Conservation (phyloP, 225 moss, liverwort and hornwort species). For the Rhytidiadelphus loreus region DNA sequence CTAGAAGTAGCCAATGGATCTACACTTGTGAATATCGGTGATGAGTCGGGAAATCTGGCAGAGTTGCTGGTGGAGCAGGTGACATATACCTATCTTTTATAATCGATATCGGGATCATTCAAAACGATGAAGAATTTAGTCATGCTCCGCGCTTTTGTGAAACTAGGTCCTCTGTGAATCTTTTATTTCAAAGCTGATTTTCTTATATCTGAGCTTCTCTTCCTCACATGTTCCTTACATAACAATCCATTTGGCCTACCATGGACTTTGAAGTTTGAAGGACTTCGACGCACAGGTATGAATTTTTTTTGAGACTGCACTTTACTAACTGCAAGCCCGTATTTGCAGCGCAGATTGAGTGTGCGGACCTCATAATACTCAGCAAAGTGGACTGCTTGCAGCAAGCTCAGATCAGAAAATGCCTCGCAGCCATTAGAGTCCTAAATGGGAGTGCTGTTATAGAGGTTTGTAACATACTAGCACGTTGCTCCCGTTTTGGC, state of each 20-base stretch:
- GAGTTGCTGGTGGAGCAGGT: slow-evolving; percentile 57
- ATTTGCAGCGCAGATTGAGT: slow-evolving; percentile 38
- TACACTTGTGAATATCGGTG: background rate
- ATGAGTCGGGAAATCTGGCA: slow-evolving; percentile 20
- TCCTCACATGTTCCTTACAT: background rate
- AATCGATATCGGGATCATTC: background rate
- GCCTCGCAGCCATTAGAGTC: slow-evolving; percentile 34
- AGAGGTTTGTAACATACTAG: slow-evolving; percentile 16
- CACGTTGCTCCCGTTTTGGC: background rate
- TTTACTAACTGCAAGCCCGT: slow-evolving; percentile 3
- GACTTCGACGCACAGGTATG: background rate
- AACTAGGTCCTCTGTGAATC: background rate
- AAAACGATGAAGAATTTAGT: background rate
- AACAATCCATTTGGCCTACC: background rate
- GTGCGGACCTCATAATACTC: slow-evolving; percentile 35
- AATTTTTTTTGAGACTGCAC: background rate
- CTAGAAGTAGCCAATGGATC: slow-evolving; percentile 27
- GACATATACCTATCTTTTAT: background rate
- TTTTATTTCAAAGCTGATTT: background rate
- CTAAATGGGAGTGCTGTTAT: slow-evolving; percentile 28
- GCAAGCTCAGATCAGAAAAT: slow-evolving; percentile 36
- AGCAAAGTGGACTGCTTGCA: slow-evolving; percentile 49
- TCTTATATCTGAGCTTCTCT: background rate
- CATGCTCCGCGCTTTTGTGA: background rate
- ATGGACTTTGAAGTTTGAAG: background rate